Conservation (phyloP, 129 eudicot species). For the Arctium minus region DNA sequence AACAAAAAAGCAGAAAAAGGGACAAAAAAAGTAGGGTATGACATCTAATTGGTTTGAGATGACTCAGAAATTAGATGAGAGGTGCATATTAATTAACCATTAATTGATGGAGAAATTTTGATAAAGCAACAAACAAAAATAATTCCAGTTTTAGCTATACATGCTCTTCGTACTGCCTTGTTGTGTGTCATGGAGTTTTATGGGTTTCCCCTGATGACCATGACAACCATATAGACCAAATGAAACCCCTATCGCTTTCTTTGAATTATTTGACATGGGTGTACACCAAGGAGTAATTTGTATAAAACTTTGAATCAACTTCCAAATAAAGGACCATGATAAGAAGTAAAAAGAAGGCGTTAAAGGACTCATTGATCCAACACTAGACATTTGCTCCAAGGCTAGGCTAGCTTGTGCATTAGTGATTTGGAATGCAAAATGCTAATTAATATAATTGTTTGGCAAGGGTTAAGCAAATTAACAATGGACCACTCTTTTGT, state of each 20-base stretch:
- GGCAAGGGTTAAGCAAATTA: background rate
- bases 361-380: background rate
- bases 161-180: conserved; percentile 13
- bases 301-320: background rate
- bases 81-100: conserved; percentile 12
- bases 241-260: background rate
- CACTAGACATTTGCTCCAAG: background rate
- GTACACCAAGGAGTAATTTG: background rate
- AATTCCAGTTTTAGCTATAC: conserved; percentile 10
- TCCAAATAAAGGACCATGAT: background rate
- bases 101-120: conserved; percentile 11
- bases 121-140: conserved; percentile 3
- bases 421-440: background rate
- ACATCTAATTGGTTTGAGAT: conserved; percentile 17
- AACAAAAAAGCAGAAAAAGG: conserved; percentile 19
- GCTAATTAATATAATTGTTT: background rate
- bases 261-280: background rate
- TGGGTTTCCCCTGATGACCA: background rate
- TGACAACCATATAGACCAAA: background rate
- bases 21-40: conserved; percentile 26
- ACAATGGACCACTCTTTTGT: background rate
- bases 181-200: conserved; percentile 16
- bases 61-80: conserved; percentile 18
- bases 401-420: background rate
- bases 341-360: background rate